Base-by-base conservation (phyloP, 345 rosid species). In the Hibiscus syriacus region DNA sequence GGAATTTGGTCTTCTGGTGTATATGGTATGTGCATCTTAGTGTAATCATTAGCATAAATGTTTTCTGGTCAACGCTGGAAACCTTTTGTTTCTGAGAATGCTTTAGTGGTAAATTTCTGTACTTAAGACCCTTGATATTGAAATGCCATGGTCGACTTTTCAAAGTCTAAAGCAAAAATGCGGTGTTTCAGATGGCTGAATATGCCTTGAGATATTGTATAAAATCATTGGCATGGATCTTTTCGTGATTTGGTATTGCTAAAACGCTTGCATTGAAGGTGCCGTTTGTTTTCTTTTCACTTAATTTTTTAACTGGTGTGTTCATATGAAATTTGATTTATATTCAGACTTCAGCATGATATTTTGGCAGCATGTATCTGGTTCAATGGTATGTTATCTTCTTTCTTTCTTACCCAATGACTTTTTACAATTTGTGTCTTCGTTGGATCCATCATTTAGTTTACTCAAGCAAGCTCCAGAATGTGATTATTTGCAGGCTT, bases 371-470 rank as follows among this genome's bases (percentile, higher is more conserved):
- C 41, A 57, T 64, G 46, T 67, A 9, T 19, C 9, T 6, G 11
- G 23, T 45, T 16, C 55, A 58, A 22, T 22, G 56, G 3, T 25
- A 45, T 19, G n/a, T 55, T 36, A 9, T 29, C 71, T 62, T 48
- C 34, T 32, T 38, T 45, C 23, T 41, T 61, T 13, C 70, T 57
- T 62, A 70, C 38, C 45, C 67, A 27, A 43, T 60, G 55, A 6
- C 59, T 64, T 73, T 59, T 75, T 22, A 72, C 87, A 93, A 97
- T 84, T 94, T 78, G 85, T 86, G 30, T 95, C 99, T 2, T 79
- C 92, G 87, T 87, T 87, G 81, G 73, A 90, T 68, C 97, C 98
- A 74, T 80, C 96, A 70, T 81, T 89, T 60, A 27, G 10, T 59
- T 60, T 59, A 34, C 46, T 34, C 27, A 59, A 59, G 46, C 25